Conservation (phyloP, 1,284 basidiomycete species). For the Puccinia triticina region DNA sequence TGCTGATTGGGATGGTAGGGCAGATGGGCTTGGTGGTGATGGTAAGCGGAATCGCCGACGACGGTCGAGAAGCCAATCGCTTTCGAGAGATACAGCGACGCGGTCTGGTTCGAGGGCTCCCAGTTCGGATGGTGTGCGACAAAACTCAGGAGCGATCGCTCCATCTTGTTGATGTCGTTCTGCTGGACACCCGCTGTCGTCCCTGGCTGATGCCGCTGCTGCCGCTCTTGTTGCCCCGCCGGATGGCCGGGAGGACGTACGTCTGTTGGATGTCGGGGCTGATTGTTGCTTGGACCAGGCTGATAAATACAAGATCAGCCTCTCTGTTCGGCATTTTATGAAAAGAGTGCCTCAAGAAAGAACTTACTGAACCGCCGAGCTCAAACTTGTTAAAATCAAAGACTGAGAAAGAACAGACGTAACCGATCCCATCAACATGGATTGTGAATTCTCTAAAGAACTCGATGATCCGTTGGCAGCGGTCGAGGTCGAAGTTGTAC, state of each 20-base stretch:
- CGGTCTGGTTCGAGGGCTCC: constrained; percentile 52
- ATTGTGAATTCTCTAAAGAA: constrained; percentile 96
- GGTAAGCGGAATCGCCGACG: constrained; percentile 25
- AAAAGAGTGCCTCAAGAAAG: not conserved
- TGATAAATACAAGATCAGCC: not conserved
- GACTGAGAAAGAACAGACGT: constrained; percentile 96
- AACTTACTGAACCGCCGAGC: constrained; percentile 23
- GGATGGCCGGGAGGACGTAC: constrained; percentile 1
- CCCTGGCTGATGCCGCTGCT: not conserved
- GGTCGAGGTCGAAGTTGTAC: constrained; percentile 71
- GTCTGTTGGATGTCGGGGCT: not conserved
- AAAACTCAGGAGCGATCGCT: constrained; percentile 45
- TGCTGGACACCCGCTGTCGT: not conserved
- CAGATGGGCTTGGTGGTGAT: not conserved
- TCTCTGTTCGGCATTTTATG: no score
- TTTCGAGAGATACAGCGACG: constrained; percentile 49
- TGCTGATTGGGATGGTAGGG: not conserved
- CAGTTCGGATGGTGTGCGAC: constrained; percentile 52
- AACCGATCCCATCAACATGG: constrained; percentile 92
- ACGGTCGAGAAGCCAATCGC: constrained; percentile 46
- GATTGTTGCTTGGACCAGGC: constrained; percentile 24
- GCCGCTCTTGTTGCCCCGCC: not conserved
- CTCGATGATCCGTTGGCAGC: constrained; percentile 70
- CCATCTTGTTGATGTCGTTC: constrained; percentile 47
- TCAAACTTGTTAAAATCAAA: constrained; percentile 73